phyloP scores from a whole-genome alignment of 2,329 filamentous ascomycete species.

The Paecilomyces formosus region DNA sequence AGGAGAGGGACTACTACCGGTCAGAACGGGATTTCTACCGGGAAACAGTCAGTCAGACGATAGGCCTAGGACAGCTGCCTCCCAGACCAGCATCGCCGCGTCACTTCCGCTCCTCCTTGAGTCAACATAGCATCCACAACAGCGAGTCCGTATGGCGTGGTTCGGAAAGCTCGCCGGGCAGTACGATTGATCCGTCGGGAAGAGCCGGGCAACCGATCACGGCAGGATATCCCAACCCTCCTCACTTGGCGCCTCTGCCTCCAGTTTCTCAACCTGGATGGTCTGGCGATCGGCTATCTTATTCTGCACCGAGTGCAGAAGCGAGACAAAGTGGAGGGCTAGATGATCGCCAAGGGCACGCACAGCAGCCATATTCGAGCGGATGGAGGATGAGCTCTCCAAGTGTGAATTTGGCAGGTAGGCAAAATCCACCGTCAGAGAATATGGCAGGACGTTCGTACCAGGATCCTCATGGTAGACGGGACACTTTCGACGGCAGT shows the following conservation, averaged over 20 bases:
- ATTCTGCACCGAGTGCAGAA: slow-evolving; percentile 7
- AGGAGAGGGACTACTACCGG: slow-evolving; percentile 33
- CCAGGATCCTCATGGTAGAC: neutral
- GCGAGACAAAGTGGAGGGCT: neutral
- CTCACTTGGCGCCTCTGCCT: neutral
- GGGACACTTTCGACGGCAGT: neutral
- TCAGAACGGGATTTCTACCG: slow-evolving; percentile 34
- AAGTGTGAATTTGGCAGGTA: neutral
- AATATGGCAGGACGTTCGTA: neutral
- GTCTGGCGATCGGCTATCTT: slow-evolving; percentile 7
- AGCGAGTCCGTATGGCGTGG: neutral
- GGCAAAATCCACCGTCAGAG: neutral
- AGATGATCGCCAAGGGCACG: neutral
- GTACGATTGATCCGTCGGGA: neutral
- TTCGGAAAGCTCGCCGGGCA: neutral
- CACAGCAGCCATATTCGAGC: neutral
- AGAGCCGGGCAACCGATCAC: neutral
- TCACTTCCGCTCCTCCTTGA: slow-evolving; percentile 4
- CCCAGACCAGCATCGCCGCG: slow-evolving; percentile 25
- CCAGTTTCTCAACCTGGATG: neutral
- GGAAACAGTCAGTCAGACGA: slow-evolving; percentile 21
- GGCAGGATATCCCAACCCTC: neutral
- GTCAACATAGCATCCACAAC: slow-evolving; percentile 5
- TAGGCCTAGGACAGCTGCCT: slow-evolving; percentile 18
- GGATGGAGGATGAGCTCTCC: neutral